A percentile compares a stretch with the other conserved stretches of the same genome.
phyloP scores from a whole-genome alignment of 1,284 basidiomycete genomes.

The Coniferiporia weirii region DNA sequence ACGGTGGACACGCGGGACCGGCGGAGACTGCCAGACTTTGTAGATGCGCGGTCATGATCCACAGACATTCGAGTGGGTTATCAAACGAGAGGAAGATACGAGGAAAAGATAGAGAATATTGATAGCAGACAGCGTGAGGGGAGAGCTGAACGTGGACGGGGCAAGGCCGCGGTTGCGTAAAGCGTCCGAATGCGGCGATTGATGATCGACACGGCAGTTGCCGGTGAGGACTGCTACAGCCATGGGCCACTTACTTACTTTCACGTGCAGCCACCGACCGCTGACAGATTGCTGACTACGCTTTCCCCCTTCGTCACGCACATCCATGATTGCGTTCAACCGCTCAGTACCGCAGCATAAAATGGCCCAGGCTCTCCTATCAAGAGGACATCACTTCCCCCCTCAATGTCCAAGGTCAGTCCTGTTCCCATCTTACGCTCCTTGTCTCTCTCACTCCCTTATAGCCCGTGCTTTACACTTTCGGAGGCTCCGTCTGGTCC shows the following conservation, averaged over 20 bases:
- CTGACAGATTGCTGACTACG: not conserved
- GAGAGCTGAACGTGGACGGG: too few species aligned
- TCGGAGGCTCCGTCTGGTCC: slow-evolving; percentile 43
- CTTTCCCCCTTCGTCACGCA: not conserved
- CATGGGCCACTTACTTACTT: not conserved
- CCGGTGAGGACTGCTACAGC: too few species aligned
- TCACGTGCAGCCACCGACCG: not conserved
- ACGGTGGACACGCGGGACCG: slow-evolving; percentile 5
- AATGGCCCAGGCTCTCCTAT: not conserved
- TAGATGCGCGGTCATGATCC: not conserved
- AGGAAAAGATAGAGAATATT: too few species aligned
- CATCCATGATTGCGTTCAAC: too few species aligned
- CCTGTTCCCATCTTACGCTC: not conserved
- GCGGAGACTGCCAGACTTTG: not conserved
- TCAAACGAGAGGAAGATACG: not conserved
- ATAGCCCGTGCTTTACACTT: slow-evolving; percentile 41
- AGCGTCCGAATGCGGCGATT: too few species aligned
- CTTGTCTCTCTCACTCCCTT: not conserved
- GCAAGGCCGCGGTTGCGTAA: too few species aligned
- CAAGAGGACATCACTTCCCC: not conserved
- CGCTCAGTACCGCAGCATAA: not conserved
- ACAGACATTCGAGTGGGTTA: slow-evolving; percentile 1
- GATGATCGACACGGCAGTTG: too few species aligned
- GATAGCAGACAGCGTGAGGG: too few species aligned
- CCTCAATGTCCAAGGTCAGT: slow-evolving; percentile 4